Conservation (phyloP, 192 early-diverging fungal species). For the Haplosporangium gracile region DNA sequence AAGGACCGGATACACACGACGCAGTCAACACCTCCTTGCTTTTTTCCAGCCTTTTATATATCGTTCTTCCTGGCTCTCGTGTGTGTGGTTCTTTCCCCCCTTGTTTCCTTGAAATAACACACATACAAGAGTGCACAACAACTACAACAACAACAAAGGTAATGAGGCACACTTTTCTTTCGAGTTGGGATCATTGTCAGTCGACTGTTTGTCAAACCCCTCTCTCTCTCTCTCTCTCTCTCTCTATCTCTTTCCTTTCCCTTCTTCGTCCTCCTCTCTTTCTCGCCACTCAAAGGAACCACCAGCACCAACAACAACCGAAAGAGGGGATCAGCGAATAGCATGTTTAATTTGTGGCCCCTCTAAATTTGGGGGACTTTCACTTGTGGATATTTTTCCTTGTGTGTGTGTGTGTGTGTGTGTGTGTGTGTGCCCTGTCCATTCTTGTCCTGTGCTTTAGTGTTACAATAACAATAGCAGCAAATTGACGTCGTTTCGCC, state of each 20-base stretch:
- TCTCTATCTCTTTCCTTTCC: not conserved
- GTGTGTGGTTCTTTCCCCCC: not conserved
- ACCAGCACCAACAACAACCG: no score
- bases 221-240: not conserved
- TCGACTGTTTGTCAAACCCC: not conserved
- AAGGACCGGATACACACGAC: not conserved
- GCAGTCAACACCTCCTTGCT: conserved; percentile 21
- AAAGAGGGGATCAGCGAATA: no score
- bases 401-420: not conserved
- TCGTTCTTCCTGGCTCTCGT: conserved; percentile 9
- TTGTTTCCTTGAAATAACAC: conserved; percentile 21
- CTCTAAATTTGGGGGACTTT: no score
- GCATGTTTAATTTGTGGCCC: no score
- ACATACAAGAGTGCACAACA: not conserved
- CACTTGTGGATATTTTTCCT: not conserved
- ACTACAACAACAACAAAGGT: conserved; percentile 6
- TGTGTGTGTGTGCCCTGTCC: not conserved
- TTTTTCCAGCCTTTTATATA: conserved; percentile 10
- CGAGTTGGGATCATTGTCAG: not conserved
- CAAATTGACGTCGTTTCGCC: conserved; percentile 3
- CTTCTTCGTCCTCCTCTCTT: not conserved
- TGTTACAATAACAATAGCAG: conserved; percentile 1
- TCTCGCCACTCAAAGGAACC: not conserved
- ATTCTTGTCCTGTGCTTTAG: not conserved
- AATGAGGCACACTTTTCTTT: not conserved